A percentile compares a stretch with the other conserved stretches of the same genome.
Conservation (phyloP, 192 early-diverging fungal genomes). For the Coemansia sp. region DNA sequence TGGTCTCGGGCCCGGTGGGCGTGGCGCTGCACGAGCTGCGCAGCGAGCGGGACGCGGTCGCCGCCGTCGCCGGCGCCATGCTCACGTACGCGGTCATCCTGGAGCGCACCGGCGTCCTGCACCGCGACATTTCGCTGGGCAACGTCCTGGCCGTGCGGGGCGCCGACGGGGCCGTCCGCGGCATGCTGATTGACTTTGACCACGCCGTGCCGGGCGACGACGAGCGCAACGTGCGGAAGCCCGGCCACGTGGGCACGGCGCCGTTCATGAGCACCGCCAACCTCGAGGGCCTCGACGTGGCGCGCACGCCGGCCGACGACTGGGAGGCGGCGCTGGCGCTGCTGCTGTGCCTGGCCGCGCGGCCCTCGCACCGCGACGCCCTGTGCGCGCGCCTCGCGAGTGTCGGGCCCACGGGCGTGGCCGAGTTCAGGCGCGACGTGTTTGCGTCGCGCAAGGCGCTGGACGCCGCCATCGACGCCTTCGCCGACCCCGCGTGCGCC, state of each 20-base stretch:
- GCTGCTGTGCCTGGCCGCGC: conserved; percentile 46
- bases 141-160: conserved; percentile 44
- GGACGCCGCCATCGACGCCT: conserved; percentile 26
- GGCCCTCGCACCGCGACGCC: conserved; percentile 20
- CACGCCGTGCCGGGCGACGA: too few relatives aligned
- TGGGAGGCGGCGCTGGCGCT: conserved; percentile 50
- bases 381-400: conserved; percentile 30
- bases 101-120: conserved; percentile 24
- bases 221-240: too few relatives aligned
- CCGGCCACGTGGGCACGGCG: conserved; percentile 30
- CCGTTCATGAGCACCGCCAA: conserved; percentile 56
- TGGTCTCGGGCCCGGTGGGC: conserved; percentile 46
- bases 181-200: conserved; percentile 55
- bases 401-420: conserved; percentile 20
- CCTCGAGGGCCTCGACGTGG: conserved; percentile 45
- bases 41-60: conserved; percentile 36
- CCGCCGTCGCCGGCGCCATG: conserved; percentile 51
- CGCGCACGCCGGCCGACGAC: conserved; percentile 48
- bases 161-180: conserved; percentile 17
- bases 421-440: conserved; percentile 40
- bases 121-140: conserved; percentile 53
- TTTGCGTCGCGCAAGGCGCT: conserved; percentile 24
- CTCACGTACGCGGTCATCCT: conserved; percentile 35
- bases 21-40: conserved; percentile 30
- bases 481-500: conserved; percentile 27